A percentile compares a stretch with the other conserved stretches of the same genome.
phyloP scores from a whole-genome alignment of 805 yeast genomes.

The Kuraishia floccosa region DNA sequence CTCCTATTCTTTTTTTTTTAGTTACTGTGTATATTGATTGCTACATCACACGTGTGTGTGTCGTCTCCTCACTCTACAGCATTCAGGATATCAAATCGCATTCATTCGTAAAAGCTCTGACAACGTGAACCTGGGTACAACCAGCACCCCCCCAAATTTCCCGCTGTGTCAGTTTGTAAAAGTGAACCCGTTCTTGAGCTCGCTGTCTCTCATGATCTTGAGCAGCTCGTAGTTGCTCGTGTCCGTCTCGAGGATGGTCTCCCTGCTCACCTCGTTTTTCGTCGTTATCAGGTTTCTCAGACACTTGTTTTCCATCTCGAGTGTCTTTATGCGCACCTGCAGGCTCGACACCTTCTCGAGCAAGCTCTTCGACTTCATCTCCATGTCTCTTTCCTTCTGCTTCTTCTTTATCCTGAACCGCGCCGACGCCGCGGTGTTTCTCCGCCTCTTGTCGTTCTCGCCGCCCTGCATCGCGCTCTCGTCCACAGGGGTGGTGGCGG shows the following conservation, averaged over 20 bases:
- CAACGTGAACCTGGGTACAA: too few relatives aligned
- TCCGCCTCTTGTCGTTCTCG: conserved; percentile 49
- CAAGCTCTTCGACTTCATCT: conserved; percentile 56
- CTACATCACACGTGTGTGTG: too few relatives aligned
- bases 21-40: too few relatives aligned
- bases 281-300: conserved; percentile 42
- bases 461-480: neutral
- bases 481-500: neutral
- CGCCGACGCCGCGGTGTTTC: conserved; percentile 93
- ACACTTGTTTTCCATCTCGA: conserved; percentile 54
- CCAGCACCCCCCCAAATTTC: neutral
- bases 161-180: neutral
- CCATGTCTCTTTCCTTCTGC: conserved; percentile 86
- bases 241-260: neutral
- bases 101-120: too few relatives aligned
- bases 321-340: conserved; percentile 34
- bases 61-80: too few relatives aligned
- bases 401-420: conserved; percentile 89
- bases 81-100: too few relatives aligned
- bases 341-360: conserved; percentile 31
- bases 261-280: conserved; percentile 16
- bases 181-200: conserved; percentile 3
- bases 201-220: conserved; percentile 3
- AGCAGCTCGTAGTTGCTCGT: conserved; percentile 5
- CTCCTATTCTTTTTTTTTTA: too few relatives aligned